Evolutionary conservation across 2,329 filamentous ascomycete species (phyloP).

Genomic region (Elsinoe ampelina): DNA sequence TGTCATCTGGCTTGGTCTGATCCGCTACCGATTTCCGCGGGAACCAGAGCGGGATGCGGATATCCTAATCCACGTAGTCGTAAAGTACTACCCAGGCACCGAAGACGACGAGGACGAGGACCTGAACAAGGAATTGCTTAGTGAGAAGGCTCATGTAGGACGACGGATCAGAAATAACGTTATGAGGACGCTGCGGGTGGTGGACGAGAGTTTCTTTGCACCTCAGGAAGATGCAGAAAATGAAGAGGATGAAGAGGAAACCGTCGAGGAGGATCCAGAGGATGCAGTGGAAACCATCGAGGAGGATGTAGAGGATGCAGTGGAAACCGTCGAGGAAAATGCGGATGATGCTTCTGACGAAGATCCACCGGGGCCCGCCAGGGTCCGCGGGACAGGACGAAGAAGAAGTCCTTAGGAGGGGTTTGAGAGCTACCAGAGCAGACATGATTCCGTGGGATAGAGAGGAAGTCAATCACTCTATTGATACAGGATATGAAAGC

Average conservation of each 20-base stretch:
- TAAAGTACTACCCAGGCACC: conserved; percentile 69
- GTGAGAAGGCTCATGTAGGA: conserved; percentile 27
- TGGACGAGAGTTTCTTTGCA: background rate
- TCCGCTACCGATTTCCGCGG: conserved; percentile 34
- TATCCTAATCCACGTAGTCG: conserved; percentile 76
- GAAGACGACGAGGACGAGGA: conserved; percentile 66
- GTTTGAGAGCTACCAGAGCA: no score
- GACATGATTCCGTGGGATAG: background rate
- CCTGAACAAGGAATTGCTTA: conserved; percentile 54
- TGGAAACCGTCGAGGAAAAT: no score
- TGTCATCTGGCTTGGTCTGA: conserved; percentile 64
- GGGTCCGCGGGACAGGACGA: no score
- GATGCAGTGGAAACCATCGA: background rate
- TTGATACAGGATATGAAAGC: background rate
- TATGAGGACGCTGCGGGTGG: background rate
- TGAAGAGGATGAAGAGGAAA: background rate
- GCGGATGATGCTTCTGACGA: no score
- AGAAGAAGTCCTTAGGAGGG: no score
- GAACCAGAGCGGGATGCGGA: conserved; percentile 62
- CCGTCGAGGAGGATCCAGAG: background rate
- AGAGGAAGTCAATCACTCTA: background rate
- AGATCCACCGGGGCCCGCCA: no score
- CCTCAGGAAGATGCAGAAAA: background rate
- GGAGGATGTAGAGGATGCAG: background rate
- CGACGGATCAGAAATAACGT: background rate